These are phyloP conservation scores for Chlorella vulgaris DNA, from an alignment of 139 green algal species.

Conservation along the genomic window DNA sequence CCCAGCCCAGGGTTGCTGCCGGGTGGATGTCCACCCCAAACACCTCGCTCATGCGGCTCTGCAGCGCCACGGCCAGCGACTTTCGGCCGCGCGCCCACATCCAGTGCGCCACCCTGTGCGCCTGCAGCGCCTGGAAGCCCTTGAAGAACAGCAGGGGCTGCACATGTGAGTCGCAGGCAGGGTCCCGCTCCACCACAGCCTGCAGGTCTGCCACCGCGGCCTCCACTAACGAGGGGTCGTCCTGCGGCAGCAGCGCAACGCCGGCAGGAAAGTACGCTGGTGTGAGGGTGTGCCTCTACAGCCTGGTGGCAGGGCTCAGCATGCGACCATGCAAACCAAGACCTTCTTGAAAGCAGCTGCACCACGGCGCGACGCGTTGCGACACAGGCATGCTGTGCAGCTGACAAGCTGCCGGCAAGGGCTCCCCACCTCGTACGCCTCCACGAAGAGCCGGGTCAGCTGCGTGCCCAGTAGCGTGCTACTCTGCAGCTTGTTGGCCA, in stretches of 20 bases:
- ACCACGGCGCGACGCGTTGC: too few species aligned
- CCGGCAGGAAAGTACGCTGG: background rate
- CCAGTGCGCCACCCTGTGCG: conserved; percentile 90
- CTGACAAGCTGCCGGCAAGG: too few species aligned
- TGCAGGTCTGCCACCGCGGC: conserved; percentile 79
- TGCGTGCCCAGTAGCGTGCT: conserved; percentile 91
- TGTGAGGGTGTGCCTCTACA: background rate
- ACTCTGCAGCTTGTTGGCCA: conserved; percentile 94
- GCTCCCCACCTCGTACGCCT: conserved; percentile 67
- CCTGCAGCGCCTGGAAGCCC: conserved; percentile 80
- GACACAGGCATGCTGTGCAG: too few species aligned
- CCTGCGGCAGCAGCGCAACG: background rate
- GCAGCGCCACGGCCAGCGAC: conserved; percentile 83
- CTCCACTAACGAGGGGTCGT: conserved; percentile 67
- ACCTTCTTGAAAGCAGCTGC: background rate
- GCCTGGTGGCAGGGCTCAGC: background rate
- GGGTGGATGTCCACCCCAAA: conserved; percentile 97
- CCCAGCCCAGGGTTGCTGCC: conserved; percentile 85
- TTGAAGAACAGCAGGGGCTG: conserved; percentile 77
- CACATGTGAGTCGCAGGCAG: conserved; percentile 88
- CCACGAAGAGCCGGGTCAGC: conserved; percentile 88
- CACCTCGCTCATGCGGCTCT: conserved; percentile 66
- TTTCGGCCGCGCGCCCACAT: conserved; percentile 83
- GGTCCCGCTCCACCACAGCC: conserved; percentile 83
- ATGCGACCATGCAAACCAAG: too few species aligned